Base-by-base conservation (phyloP, 2,329 filamentous ascomycete species). In the Calonectria hongkongensis region DNA sequence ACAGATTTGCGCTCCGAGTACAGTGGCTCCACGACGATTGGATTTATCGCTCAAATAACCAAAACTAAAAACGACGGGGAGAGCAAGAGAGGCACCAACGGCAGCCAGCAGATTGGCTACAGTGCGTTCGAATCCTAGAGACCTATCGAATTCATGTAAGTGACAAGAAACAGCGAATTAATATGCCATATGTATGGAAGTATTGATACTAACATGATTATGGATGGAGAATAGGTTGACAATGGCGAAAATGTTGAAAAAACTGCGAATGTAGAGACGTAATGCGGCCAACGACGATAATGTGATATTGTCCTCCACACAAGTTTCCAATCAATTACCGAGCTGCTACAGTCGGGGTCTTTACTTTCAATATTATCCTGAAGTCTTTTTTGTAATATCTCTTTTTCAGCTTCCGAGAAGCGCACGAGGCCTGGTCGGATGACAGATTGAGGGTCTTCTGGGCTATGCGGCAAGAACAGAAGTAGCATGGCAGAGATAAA, bases 11-110 rank as follows among this genome's bases (percentile, higher is more conserved):
- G 70, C 73, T 1, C 33, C 27, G 45, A 74, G 68, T 2, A 74
- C 73, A 21, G 51, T 62, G 15, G 36, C 70, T 9, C 73, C 73
- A 1, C 74, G 73, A 33, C 79, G 81, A 58, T 85, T 85, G 0
- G 84, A 87, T 28, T 78, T 79, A 74, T 89, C 87, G 68, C 87
- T 88, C 10, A 89, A 68, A 76, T 82, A 88, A 1, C 86, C 86
- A 64, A 89, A 88, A 70, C 85, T 74, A 63, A 89, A 85, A 0
- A 88, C 86, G 1, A 89, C 82, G 0, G 83, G 84, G 1, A 89
- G 83, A 0, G 87, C 85, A 0, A 88, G 73, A 4, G 84, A 84
- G 2, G 82, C 84, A 7, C 82, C 82, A 6, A 84, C 83, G 3
- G 82, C 86, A 5, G 86, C 83, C 4, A 89, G 81, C 4, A 86